These are phyloP conservation scores for Warburgia ugandensis DNA, from an alignment of 164 flowering plant genomes.

Conservation along the genomic window DNA sequence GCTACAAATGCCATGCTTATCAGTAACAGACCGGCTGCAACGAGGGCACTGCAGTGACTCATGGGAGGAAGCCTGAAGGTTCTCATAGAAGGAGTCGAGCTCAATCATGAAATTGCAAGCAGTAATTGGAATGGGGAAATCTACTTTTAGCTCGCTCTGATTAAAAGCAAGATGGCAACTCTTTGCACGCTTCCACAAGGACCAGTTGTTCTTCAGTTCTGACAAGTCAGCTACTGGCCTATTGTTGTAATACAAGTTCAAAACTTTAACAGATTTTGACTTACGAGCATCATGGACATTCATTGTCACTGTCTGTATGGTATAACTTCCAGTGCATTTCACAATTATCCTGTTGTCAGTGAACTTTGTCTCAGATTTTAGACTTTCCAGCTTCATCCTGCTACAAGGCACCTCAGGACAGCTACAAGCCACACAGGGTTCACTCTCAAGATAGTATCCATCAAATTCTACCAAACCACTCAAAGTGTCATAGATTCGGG, in stretches of 20 bases:
- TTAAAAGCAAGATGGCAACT: conserved; percentile 90
- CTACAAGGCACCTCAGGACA: conserved; percentile 96
- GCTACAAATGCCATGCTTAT: conserved; percentile 93
- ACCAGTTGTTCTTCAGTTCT: conserved; percentile 96
- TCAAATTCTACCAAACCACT: conserved; percentile 96
- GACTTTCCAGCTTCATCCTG: conserved; percentile 91
- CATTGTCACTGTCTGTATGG: conserved; percentile 95
- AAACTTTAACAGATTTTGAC: conserved; percentile 91
- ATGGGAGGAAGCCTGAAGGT: conserved; percentile 94
- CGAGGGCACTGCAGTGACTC: conserved; percentile 99
- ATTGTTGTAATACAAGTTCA: conserved; percentile 94
- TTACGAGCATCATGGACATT: conserved; percentile 99
- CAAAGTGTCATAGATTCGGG: conserved; percentile 90
- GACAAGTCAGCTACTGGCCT: conserved; percentile 96
- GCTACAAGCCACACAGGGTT: conserved; percentile 99
- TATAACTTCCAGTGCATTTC: conserved; percentile 98
- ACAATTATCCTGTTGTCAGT: conserved; percentile 98
- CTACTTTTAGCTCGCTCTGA: conserved; percentile 97
- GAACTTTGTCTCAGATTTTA: conserved; percentile 96
- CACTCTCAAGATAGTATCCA: conserved; percentile 99
- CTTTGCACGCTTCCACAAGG: conserved; percentile 98
- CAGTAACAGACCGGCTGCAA: conserved; percentile 94
- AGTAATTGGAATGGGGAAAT: conserved; percentile 93
- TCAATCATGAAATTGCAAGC: conserved; percentile 99
- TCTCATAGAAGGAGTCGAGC: conserved; percentile 95